These are phyloP conservation scores for Solanum aculeatissimum DNA, from an alignment of 305 asterid species.

Conservation along the genomic window DNA sequence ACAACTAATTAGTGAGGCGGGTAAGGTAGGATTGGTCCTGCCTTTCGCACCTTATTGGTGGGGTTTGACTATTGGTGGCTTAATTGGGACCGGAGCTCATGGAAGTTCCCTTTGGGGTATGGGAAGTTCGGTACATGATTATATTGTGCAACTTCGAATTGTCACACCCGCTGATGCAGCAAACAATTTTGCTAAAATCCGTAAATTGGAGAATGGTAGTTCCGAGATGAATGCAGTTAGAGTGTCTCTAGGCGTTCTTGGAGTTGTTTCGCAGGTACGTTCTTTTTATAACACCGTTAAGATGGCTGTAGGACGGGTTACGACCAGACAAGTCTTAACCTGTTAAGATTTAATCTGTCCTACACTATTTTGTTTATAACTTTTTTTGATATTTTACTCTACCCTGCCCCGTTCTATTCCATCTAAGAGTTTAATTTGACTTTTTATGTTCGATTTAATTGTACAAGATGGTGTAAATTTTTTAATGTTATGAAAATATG, in stretches of 20 bases:
- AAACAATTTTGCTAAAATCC: constrained; percentile 3
- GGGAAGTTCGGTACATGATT: constrained; percentile 16
- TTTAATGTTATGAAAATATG: too few species aligned
- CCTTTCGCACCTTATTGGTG: constrained; percentile 16
- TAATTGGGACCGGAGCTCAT: constrained; percentile 14
- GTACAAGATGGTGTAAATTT: too few species aligned
- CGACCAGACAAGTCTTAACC: too few species aligned
- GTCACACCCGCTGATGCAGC: not conserved
- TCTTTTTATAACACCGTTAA: not conserved
- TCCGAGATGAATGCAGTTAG: constrained; percentile 13
- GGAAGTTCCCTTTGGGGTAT: constrained; percentile 15
- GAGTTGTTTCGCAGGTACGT: constrained; percentile 20
- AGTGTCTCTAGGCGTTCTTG: constrained; percentile 18
- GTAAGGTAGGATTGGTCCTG: constrained; percentile 2
- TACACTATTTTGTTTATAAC: too few species aligned
- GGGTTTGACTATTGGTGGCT: constrained; percentile 16
- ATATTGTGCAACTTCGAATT: constrained; percentile 6
- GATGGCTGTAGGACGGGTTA: too few species aligned
- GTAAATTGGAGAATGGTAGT: not conserved
- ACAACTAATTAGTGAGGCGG: constrained; percentile 6
- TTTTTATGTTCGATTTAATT: too few species aligned
- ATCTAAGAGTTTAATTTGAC: too few species aligned
- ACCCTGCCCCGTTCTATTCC: too few species aligned
- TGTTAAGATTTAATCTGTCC: too few species aligned
- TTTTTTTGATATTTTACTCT: too few species aligned